A percentile compares a stretch with the other conserved stretches of the same genome.
These are phyloP conservation scores for Yamadazyma insecticola DNA, from an alignment of 805 yeast species.

Conservation along the genomic window DNA sequence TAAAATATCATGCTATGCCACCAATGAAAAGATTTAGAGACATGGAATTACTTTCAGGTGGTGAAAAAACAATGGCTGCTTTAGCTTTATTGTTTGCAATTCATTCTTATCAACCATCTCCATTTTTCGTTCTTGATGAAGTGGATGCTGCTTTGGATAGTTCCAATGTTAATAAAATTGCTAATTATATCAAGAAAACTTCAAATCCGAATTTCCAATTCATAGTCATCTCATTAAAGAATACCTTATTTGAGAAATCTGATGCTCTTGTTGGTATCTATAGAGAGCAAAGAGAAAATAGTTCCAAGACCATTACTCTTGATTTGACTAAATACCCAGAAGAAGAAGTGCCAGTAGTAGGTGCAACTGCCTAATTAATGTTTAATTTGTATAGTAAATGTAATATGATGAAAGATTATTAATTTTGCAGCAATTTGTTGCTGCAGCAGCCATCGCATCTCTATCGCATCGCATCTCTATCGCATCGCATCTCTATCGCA, in stretches of 20 bases:
- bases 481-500: no score
- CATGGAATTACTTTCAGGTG: conserved; percentile 91
- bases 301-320: conserved; percentile 68
- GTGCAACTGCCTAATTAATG: conserved; percentile 5
- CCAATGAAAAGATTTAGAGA: conserved; percentile 91
- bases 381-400: background rate
- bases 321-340: conserved; percentile 62
- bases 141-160: conserved; percentile 97
- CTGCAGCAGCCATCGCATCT: no score
- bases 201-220: conserved; percentile 81
- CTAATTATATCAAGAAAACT: conserved; percentile 74
- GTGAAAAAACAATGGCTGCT: conserved; percentile 96
- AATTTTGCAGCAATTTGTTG: no score
- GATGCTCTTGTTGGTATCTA: conserved; percentile 92
- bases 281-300: conserved; percentile 69
- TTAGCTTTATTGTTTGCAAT: conserved; percentile 86
- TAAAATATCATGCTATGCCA: conserved; percentile 92
- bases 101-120: conserved; percentile 88
- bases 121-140: conserved; percentile 93
- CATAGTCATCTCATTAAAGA: conserved; percentile 88
- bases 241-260: conserved; percentile 78
- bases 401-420: background rate
- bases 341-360: conserved; percentile 15
- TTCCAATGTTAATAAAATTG: conserved; percentile 79
- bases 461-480: no score